Base-by-base conservation (phyloP, 2,329 filamentous ascomycete species). In the Ceratocystis colombiana region DNA sequence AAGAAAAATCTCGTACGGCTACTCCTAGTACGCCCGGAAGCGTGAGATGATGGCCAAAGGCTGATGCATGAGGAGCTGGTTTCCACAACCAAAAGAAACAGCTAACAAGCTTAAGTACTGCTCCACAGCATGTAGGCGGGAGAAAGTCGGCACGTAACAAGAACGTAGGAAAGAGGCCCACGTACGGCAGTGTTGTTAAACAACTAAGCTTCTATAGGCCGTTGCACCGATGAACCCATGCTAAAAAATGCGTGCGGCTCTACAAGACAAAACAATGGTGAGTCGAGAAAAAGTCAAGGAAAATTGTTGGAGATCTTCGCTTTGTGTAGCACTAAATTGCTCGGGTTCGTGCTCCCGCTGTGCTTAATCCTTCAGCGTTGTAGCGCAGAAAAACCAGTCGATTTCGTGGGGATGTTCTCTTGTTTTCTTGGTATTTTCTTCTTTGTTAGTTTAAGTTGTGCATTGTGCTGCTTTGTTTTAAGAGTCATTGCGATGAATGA, bases 261-360 rank as follows among this genome's bases (percentile, higher is more conserved):
- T 10, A 28, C 5, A 17, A 28, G 4, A 53, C 17, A 15, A 10
- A 8, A 28, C 20, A 53, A 25, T 25, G 3, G 48, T 17, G 48
- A 22, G 25, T 28, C 3, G 12, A 41, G 22, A 6, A 22, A 22
- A 53, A 53, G 48, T 15, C 17, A 15, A 15, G 25, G 8, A 53
- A 53, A 25, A 28, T 28, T 53, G 48, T 15, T 10, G 12, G 48
- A 53, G 48, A 53, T 53, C 22, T 28, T 28, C 22, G 22, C 48
- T 53, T 53, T 20, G 15, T 53, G 48, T 53, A 53, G 48, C 48
- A 53, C 48, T 22, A 53, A 53, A 53, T 53, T 53, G 48, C 55
- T 33, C 28, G 55, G 55, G 55, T 59, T 59, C 55, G 55, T 59
- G 55, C 55, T 59, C 55, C 55, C 55, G 55, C 30, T 37, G 28